Conservation (phyloP, 2,329 filamentous ascomycete genomes). For the Myriosclerotinia curreyana region DNA sequence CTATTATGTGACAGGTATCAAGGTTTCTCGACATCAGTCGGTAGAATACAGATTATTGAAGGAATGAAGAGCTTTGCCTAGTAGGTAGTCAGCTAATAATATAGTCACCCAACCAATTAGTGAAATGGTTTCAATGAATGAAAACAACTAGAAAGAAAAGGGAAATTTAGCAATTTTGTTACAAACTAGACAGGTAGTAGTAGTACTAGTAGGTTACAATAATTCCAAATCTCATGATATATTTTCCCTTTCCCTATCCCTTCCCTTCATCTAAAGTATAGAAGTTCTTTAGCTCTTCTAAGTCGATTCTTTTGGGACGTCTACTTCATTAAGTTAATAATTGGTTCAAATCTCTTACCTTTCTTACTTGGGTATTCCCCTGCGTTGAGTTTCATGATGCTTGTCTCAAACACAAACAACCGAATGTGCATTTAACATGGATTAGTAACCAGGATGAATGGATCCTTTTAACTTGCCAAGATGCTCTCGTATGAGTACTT, state of each 20-base stretch:
- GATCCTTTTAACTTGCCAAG: conserved; percentile 2
- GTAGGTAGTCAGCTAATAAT: neutral
- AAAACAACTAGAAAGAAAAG: neutral
- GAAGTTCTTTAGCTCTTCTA: neutral
- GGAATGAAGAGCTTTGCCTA: neutral
- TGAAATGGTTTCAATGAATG: conserved; percentile 7
- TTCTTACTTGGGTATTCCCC: conserved; percentile 10
- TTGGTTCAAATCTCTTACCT: conserved; percentile 11
- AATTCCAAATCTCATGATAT: conserved; percentile 4
- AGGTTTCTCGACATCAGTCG: conserved; percentile 10
- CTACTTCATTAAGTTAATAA: conserved; percentile 14
- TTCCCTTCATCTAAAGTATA: conserved; percentile 6
- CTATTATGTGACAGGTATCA: conserved; percentile 16
- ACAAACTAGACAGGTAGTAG: neutral
- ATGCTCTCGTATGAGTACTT: neutral
- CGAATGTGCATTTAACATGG: conserved; percentile 8
- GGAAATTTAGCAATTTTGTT: neutral
- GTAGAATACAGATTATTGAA: neutral
- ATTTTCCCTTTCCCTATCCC: too few relatives aligned
- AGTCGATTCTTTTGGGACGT: conserved; percentile 12
- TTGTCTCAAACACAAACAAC: conserved; percentile 20
- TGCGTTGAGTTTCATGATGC: conserved; percentile 20
- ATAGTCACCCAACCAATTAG: too few relatives aligned
- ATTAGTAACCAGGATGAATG: neutral
- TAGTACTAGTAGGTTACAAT: too few relatives aligned